A percentile compares a stretch with the other conserved stretches of the same genome.
Conservation (phyloP, 2,329 filamentous ascomycete genomes). For the Arthrobotrys sinensis region DNA sequence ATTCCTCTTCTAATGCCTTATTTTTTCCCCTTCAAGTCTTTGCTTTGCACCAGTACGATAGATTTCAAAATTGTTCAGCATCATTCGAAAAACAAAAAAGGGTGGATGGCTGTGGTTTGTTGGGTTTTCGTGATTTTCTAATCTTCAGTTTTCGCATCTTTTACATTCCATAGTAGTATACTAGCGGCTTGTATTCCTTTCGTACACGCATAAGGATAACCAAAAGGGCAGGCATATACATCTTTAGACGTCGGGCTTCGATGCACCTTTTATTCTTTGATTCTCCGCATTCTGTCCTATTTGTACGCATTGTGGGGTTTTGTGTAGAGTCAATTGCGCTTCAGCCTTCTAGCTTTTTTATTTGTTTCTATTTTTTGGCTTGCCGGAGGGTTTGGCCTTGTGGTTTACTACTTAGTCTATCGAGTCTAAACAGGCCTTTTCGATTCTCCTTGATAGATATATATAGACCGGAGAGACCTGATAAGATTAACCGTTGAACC, state of each 20-base stretch:
- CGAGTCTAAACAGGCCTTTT: too few species aligned
- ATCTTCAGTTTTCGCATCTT: background rate
- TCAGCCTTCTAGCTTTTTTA: too few species aligned
- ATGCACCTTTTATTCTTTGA: background rate
- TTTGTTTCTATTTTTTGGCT: too few species aligned
- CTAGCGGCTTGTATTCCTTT: background rate
- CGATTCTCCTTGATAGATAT: too few species aligned
- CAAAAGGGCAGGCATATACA: slow-evolving; percentile 2
- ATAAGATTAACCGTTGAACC: too few species aligned
- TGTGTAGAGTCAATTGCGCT: too few species aligned
- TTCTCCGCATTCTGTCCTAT: background rate
- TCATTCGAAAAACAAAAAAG: slow-evolving; percentile 11
- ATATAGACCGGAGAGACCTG: too few species aligned
- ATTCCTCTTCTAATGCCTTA: background rate
- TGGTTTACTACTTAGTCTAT: too few species aligned
- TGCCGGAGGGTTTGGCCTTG: too few species aligned
- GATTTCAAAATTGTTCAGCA: slow-evolving; percentile 11
- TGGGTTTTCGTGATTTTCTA: background rate
- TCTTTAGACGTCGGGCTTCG: background rate
- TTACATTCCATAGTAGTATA: background rate
- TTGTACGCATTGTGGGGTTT: too few species aligned
- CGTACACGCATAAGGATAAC: background rate
- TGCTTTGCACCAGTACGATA: slow-evolving; percentile 10
- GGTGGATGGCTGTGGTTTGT: slow-evolving; percentile 3
- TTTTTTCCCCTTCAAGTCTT: background rate